Evolutionary conservation across 2,329 filamentous ascomycete species (phyloP).

Genomic region (Thelonectria olida): DNA sequence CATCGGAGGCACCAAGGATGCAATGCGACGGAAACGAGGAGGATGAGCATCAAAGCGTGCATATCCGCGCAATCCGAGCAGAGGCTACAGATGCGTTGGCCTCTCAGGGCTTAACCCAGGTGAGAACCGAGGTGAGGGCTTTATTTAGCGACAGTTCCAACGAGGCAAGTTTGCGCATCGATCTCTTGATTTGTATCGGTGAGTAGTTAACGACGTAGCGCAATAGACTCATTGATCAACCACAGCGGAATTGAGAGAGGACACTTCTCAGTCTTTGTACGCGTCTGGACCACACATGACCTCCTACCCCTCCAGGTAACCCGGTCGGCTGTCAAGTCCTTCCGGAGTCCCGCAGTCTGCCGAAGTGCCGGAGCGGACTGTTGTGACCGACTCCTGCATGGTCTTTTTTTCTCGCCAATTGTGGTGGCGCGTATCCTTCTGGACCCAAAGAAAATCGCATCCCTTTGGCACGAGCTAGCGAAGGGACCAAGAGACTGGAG

Average conservation of each 20-base stretch:
- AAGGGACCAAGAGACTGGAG: too few species aligned
- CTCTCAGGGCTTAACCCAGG: background rate
- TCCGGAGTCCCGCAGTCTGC: constrained; percentile 17
- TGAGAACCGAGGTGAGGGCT: background rate
- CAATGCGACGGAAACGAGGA: background rate
- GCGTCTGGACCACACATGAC: constrained; percentile 17
- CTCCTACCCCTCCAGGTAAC: constrained; percentile 24
- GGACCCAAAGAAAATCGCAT: constrained; percentile 14
- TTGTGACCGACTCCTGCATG: constrained; percentile 12
- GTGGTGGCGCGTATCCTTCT: constrained; percentile 1
- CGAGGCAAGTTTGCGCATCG: constrained; percentile 2
- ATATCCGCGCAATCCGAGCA: constrained; percentile 12
- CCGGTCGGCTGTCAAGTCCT: constrained; percentile 6
- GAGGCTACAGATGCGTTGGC: background rate
- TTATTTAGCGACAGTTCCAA: background rate
- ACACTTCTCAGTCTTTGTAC: background rate
- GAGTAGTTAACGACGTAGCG: background rate
- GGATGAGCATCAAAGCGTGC: background rate
- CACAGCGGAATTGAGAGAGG: background rate
- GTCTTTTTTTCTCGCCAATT: constrained; percentile 1
- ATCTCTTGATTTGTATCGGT: background rate
- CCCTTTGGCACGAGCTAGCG: constrained; percentile 28
- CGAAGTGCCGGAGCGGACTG: constrained; percentile 11
- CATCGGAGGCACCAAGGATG: background rate
- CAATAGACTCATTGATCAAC: background rate